These are phyloP conservation scores for Vanrija sp. DNA, from an alignment of 1,284 basidiomycete genomes.

Conservation along the genomic window DNA sequence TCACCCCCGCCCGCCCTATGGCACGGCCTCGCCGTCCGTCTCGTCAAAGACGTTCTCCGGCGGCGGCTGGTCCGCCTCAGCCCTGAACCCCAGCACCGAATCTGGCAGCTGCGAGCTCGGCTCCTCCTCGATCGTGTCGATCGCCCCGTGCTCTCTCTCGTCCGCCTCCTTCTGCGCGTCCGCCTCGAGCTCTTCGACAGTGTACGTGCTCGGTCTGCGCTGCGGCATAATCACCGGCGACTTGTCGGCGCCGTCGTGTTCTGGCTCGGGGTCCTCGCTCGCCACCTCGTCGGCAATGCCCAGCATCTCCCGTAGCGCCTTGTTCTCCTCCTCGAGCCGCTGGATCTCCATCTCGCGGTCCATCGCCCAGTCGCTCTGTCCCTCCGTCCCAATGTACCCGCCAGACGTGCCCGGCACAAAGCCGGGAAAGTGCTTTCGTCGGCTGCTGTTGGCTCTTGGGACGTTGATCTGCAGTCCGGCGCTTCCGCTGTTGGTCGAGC, in stretches of 20 bases:
- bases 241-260: conserved; percentile 2
- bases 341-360: conserved; percentile 78
- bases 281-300: conserved; percentile 54
- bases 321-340: conserved; percentile 75
- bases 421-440: conserved; percentile 26
- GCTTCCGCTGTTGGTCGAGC: too few relatives aligned
- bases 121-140: not conserved
- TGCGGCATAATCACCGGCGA: conserved; percentile 5
- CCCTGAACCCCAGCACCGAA: conserved; percentile 15
- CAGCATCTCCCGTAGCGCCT: conserved; percentile 65
- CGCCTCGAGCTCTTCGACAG: conserved; percentile 38
- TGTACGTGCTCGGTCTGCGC: conserved; percentile 33
- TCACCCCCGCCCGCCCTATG: too few relatives aligned
- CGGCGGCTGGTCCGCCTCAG: conserved; percentile 4
- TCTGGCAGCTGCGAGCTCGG: not conserved
- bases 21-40: conserved; percentile 14
- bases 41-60: conserved; percentile 19
- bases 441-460: not conserved
- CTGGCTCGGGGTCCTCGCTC: conserved; percentile 10
- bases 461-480: not conserved
- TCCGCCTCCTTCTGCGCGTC: conserved; percentile 35
- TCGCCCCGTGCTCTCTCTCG: conserved; percentile 11
- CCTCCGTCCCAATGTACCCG: conserved; percentile 44
- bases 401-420: conserved; percentile 36
- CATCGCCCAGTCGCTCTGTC: conserved; percentile 68